Conservation (phyloP, 176 grass and related monocot genomes). For the Oryza rufipogon region DNA sequence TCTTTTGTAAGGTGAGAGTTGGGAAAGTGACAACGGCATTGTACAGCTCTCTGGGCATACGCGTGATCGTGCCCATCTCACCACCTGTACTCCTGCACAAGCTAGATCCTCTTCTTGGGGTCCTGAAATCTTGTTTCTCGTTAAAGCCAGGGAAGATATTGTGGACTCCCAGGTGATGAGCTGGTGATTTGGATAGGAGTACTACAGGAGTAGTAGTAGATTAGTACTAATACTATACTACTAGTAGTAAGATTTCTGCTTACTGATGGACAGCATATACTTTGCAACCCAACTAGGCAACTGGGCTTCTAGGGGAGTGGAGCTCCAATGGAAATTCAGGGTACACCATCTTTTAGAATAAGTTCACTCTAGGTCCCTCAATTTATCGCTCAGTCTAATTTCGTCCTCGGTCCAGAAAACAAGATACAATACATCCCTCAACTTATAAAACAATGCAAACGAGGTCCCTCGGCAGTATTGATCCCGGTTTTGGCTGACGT, state of each 20-base stretch:
- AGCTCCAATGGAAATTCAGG: neutral
- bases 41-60: neutral
- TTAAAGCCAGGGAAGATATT: neutral
- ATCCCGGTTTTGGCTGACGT: too few species aligned
- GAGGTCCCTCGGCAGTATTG: too few species aligned
- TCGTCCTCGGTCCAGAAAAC: too few species aligned
- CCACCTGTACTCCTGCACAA: neutral
- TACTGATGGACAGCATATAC: neutral
- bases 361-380: too few species aligned
- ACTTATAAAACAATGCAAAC: too few species aligned
- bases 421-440: too few species aligned
- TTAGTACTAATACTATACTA: too few species aligned
- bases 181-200: neutral
- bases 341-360: too few species aligned
- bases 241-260: too few species aligned
- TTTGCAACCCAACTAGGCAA: neutral
- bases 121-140: conserved; percentile 5
- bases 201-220: too few species aligned
- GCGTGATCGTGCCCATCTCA: neutral
- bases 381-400: too few species aligned
- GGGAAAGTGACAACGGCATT: neutral
- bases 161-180: neutral
- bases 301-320: neutral
- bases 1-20: neutral
- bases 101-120: neutral